Percentiles rank a stretch among this genome's conserved stretches.
phyloP scores from a whole-genome alignment of 345 rosid genomes.

The Salix suchowensis region DNA sequence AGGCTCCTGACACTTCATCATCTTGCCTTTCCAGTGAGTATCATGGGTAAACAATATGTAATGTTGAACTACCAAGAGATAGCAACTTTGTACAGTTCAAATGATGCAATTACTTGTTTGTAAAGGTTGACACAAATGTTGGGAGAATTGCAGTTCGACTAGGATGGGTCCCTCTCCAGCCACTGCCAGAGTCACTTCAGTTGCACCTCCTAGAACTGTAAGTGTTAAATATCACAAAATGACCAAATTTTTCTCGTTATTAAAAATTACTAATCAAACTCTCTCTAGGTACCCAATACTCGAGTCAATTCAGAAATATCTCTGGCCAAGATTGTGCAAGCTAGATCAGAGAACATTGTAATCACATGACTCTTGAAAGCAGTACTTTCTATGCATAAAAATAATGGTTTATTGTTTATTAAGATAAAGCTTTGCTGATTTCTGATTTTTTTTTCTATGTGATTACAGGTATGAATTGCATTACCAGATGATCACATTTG shows the following conservation, averaged over 20 bases:
- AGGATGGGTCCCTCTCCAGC: conserved; percentile 97
- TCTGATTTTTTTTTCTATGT: conserved; percentile 7
- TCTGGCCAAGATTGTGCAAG: conserved; percentile 96
- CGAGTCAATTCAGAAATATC: conserved; percentile 83
- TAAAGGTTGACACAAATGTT: conserved; percentile 92
- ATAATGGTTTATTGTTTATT: not conserved
- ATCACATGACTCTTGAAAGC: conserved; percentile 17
- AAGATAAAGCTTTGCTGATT: conserved; percentile 14
- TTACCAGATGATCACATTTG: conserved; percentile 93
- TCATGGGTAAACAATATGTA: conserved; percentile 9
- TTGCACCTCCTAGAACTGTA: conserved; percentile 88
- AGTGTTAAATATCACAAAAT: conserved; percentile 27
- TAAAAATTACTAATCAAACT: conserved; percentile 21
- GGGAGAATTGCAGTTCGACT: conserved; percentile 94
- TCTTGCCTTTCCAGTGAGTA: conserved; percentile 87
- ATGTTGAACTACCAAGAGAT: conserved; percentile 5
- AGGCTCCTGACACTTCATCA: conserved; percentile 87
- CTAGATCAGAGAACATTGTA: conserved; percentile 90
- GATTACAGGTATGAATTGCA: conserved; percentile 79
- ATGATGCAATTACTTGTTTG: conserved; percentile 13
- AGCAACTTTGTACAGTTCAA: conserved; percentile 8
- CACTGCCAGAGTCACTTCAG: conserved; percentile 89
- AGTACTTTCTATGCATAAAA: not conserved
- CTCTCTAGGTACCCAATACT: conserved; percentile 71
- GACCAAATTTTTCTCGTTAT: not conserved